Base-by-base conservation (phyloP, 2,329 filamentous ascomycete species). In the Emericellopsis atlantica region DNA sequence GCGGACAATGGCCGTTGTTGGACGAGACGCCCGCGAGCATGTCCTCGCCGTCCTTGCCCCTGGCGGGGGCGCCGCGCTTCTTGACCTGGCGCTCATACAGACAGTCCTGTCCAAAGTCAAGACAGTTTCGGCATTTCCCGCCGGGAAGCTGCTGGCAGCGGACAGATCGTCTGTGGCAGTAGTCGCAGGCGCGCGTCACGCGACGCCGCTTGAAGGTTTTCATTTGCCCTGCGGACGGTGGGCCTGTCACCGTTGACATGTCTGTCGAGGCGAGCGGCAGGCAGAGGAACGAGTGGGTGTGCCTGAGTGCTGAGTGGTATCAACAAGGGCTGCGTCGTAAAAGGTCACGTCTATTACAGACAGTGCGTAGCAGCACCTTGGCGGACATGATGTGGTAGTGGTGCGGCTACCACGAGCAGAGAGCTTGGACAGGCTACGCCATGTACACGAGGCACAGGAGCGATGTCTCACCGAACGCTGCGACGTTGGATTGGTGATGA, bases 31-130 rank as follows among this genome's bases (percentile, higher is more conserved):
- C 22, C 2, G 18, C 16, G 11, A 11, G 8, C 18, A 14, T n/a
- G 11, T 14, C 10, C 23, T 26, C 22, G 18, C 22, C 6, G 32
- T 15, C 12, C 32, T 11, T 36, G 12, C 12, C 29, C 26, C 31
- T 18, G 33, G 41, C 40, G 15, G 40, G 37, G 3, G 42, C 40
- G 11, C 45, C 45, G 4, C 62, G 59, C 46, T 64, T 64, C 18
- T 58, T 58, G 5, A 65, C 64, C 15, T 65, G 55, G 37, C 64
- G 41, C 22, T 40, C 54, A 47, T 62, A 70, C 14, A 63, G 69
- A 49, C 68, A 72, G 23, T 55, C 49, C 36, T 67, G 59, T 41
- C 59, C 63, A 49, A 70, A 71, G 44, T 71, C 66, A n/a, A 58
- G 53, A 49, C 67, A 70, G 37, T 66, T 72, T 49, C 68, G 63